Base-by-base conservation (phyloP, 352 stramenopile genomes). In the Globisporangium spiculum region DNA sequence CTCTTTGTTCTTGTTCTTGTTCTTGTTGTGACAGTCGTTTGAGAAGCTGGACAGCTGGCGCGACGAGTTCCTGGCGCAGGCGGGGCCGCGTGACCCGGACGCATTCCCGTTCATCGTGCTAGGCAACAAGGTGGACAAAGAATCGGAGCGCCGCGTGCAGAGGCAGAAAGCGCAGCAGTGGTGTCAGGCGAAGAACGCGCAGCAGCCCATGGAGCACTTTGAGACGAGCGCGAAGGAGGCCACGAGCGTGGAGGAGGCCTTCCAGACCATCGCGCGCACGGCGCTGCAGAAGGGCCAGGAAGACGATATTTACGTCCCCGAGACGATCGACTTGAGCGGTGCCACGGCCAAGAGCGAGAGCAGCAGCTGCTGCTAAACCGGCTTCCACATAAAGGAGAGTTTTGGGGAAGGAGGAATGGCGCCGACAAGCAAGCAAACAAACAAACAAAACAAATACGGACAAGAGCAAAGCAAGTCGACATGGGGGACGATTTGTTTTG, bases 71-170 rank as follows among this genome's bases (percentile, higher is more conserved):
- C 78, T 99, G 53, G 86, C 88, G 56, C 95, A 99, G 74, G 92
- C 97, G 1, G 89, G 85, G 1, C 84, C 84, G 14, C 83, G 88
- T 60, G 94, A 99, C 63, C 87, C 86, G 5, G 94, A 98, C 53
- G 81, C 90, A 56, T 99, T 99, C 80, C 96, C 97, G 36, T 99
- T 99, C 79, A 96, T 99, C 59, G 92, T 99, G 14, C 74, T 99
- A 50, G 98, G 97, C 38, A 99, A 99, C 78, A 99, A 99, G 81
- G 94, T 98, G 41, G 97, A 99, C 87, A 97, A 98, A 70, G 90
- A 98, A 67, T 58, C 74, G 22, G 89, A 97, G 48, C 75, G 92
- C 70, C 87, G 88, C 62, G 91, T 99, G 57, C 76, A 85, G 36
- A 91, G 90, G 69, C 80, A 96, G 70, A 97, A 91, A 60, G 96